Percentiles rank a stretch among this genome's conserved stretches.
These are phyloP conservation scores for Botrytis cinerea DNA, from an alignment of 2,329 filamentous ascomycete species.

Conservation along the genomic window DNA sequence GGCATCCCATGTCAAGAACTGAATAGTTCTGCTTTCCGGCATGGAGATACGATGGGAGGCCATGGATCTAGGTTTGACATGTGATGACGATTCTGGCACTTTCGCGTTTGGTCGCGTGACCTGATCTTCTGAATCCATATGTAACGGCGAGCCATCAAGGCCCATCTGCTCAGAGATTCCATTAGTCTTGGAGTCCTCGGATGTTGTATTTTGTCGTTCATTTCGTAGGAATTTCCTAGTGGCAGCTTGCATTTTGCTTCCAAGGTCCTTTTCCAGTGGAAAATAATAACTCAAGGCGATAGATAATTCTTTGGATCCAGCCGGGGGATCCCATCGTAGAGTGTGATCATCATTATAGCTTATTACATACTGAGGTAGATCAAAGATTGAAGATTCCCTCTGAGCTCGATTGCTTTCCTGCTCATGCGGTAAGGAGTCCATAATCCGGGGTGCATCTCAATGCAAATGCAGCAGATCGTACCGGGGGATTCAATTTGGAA, in stretches of 20 bases:
- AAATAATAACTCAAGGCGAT: slow-evolving; percentile 32
- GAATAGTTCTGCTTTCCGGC: slow-evolving; percentile 19
- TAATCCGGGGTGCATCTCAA: slow-evolving; percentile 19
- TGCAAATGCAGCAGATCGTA: slow-evolving; percentile 9
- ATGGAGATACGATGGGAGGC: slow-evolving; percentile 16
- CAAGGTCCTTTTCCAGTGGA: slow-evolving; percentile 27
- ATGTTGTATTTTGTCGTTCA: slow-evolving; percentile 19
- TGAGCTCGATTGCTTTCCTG: slow-evolving; percentile 12
- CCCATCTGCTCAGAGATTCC: not conserved
- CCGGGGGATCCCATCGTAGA: slow-evolving; percentile 29
- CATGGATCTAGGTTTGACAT: slow-evolving; percentile 9
- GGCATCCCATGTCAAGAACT: slow-evolving; percentile 26
- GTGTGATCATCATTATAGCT: slow-evolving; percentile 28
- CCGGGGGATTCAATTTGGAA: not conserved
- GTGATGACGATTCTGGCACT: slow-evolving; percentile 12
- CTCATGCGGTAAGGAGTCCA: slow-evolving; percentile 20
- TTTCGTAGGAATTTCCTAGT: slow-evolving; percentile 25
- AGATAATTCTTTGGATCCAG: slow-evolving; percentile 29
- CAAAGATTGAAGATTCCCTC: slow-evolving; percentile 24
- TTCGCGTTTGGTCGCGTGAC: slow-evolving; percentile 14
- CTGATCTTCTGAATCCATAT: slow-evolving; percentile 11
- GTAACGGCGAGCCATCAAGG: slow-evolving; percentile 11
- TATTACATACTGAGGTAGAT: slow-evolving; percentile 27
- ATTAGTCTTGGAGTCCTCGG: not conserved
- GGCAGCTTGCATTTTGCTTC: slow-evolving; percentile 31